Percentiles rank a stretch among this genome's conserved stretches.
phyloP scores from a whole-genome alignment of 805 yeast species.

The Torulaspora franciscae region DNA sequence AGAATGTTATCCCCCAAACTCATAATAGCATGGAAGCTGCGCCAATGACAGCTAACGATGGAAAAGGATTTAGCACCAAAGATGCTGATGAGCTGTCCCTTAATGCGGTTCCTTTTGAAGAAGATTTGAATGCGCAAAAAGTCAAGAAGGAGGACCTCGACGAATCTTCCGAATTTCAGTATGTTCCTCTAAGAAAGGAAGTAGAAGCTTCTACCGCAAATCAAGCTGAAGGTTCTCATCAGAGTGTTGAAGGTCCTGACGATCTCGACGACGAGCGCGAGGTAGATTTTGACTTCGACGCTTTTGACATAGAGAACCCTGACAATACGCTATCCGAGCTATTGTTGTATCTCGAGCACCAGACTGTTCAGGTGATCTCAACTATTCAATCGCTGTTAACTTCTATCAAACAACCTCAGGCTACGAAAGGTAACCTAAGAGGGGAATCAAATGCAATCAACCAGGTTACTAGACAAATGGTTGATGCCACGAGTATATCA shows the following conservation, averaged over 20 bases:
- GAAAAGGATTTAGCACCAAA: too few relatives aligned
- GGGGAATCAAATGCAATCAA: constrained; percentile 72
- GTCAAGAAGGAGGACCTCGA: constrained; percentile 3
- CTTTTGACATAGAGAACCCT: constrained; percentile 78
- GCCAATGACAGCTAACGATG: not conserved
- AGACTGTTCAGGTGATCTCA: constrained; percentile 84
- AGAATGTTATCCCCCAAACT: not conserved
- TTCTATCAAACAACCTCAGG: constrained; percentile 70
- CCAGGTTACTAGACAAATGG: constrained; percentile 76
- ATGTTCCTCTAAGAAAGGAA: constrained; percentile 12
- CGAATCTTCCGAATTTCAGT: constrained; percentile 16
- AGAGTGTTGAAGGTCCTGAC: constrained; percentile 2
- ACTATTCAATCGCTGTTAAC: constrained; percentile 79
- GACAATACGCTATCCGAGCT: constrained; percentile 84
- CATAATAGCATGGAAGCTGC: not conserved
- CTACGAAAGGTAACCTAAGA: constrained; percentile 69
- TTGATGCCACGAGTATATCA: constrained; percentile 78
- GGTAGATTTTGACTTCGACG: constrained; percentile 58
- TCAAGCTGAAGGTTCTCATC: not conserved
- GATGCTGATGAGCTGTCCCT: not conserved
- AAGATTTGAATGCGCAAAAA: constrained; percentile 1
- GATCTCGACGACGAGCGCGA: constrained; percentile 15
- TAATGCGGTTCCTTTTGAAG: constrained; percentile 1
- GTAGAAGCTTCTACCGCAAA: not conserved
- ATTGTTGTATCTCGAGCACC: constrained; percentile 82